These are phyloP conservation scores for Aspergillus pseudoglaucus DNA, from an alignment of 2,329 filamentous ascomycete genomes.

Conservation along the genomic window DNA sequence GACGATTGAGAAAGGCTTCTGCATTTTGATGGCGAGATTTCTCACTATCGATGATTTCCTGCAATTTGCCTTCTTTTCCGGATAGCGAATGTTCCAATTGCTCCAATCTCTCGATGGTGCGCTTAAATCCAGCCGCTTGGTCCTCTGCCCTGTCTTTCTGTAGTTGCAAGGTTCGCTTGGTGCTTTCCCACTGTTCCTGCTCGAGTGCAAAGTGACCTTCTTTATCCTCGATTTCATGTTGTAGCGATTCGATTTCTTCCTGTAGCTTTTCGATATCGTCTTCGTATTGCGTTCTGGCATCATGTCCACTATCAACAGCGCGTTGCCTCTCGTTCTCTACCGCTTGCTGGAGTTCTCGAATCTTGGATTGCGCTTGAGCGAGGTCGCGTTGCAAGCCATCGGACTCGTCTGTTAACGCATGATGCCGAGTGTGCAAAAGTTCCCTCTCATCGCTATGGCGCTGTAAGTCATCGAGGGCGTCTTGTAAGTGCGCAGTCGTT, in stretches of 20 bases:
- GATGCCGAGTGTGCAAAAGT: conserved; percentile 61
- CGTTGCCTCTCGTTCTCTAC: conserved; percentile 52
- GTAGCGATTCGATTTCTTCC: conserved; percentile 54
- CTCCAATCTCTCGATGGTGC: conserved; percentile 64
- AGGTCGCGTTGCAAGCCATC: conserved; percentile 61
- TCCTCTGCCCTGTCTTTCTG: conserved; percentile 63
- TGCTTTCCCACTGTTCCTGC: conserved; percentile 65
- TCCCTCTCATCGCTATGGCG: conserved; percentile 58
- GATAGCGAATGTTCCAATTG: conserved; percentile 62
- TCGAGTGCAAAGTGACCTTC: conserved; percentile 65
- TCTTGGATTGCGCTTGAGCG: conserved; percentile 36
- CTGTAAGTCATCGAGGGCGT: conserved; percentile 55
- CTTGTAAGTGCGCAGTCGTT: conserved; percentile 44
- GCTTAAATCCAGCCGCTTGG: conserved; percentile 60
- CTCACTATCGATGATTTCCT: conserved; percentile 64
- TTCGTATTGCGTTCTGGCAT: conserved; percentile 51
- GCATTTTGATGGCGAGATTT: conserved; percentile 65
- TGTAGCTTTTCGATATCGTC: conserved; percentile 50
- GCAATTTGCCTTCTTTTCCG: conserved; percentile 60
- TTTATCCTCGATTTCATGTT: conserved; percentile 61
- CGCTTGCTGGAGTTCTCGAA: conserved; percentile 44
- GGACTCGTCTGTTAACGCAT: conserved; percentile 61
- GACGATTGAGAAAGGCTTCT: conserved; percentile 62
- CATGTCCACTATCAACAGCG: conserved; percentile 54
- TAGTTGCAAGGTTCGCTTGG: conserved; percentile 58